Evolutionary conservation across 2,329 filamentous ascomycete genomes (phyloP), one percentile per base, ranked within the genome.

Genomic region (Nannizzia gypsea): DNA sequence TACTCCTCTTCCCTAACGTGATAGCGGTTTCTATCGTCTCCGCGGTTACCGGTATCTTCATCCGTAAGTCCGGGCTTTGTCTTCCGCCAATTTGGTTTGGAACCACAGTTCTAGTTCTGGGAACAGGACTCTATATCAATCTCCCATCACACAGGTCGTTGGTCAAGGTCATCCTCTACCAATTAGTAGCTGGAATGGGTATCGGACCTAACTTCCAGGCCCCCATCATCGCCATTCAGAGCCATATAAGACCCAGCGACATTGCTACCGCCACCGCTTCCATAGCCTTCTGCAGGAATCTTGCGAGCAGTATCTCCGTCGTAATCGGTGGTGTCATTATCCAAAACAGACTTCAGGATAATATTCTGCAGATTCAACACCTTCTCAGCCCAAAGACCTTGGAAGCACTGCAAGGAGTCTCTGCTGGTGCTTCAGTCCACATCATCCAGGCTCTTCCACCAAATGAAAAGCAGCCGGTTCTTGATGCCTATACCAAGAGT

Each of bases 1-100:
- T 91, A 52, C 89, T 89, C 67, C 72, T 90, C 15, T 78, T 93
- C n/a, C 86, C 89, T 0, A 83, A 82, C 62, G 86, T 87, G 5
- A 69, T 92, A 34, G 79, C 84, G 1, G 28, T 60, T 15, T 58
- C 61, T 26, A 50, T 62, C n/a, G 70, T 80, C 31, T 88, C 86
- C 0, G 80, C 80, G 3, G 66, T 67, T 2, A 81, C 80, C 42
- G 86, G 83, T 63, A 82, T 89, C 74, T 81, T 88, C 69, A 86
- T 87, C 65, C 87, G 86, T 60, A 91, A 83, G 69, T 87, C 84
- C 0, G 87, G 87, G 31, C 80, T 80, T 62, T 89, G 87, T 71
- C 80, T 79, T 1, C 74, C 77, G 17, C 63, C 79, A 2, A 76
- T 80, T 61, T 77, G 76, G 71, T 36, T 72, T 1, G 80, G 79